These are phyloP conservation scores for Arachnomyces sp. DNA, from an alignment of 2,329 filamentous ascomycete species.

Conservation along the genomic window DNA sequence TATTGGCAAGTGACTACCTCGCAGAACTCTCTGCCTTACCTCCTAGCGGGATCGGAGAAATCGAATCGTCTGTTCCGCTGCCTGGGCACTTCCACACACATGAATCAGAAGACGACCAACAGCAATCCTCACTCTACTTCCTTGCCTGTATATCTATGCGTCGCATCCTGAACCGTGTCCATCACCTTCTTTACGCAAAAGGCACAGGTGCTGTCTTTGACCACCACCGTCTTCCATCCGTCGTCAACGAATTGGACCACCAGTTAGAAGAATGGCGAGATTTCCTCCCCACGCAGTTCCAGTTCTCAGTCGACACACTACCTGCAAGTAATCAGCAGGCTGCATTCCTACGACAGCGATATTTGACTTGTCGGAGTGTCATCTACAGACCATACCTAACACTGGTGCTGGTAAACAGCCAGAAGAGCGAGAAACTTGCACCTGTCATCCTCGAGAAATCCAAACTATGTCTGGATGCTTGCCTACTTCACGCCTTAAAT, in stretches of 20 bases:
- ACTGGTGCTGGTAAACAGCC: slow-evolving; percentile 39
- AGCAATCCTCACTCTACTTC: slow-evolving; percentile 46
- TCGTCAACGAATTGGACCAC: slow-evolving; percentile 33
- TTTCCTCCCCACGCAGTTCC: slow-evolving; percentile 21
- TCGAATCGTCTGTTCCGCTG: slow-evolving; percentile 44
- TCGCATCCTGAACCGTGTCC: slow-evolving; percentile 18
- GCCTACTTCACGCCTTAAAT: slow-evolving; percentile 43
- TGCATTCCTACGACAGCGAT: slow-evolving; percentile 44
- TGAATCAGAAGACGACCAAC: slow-evolving; percentile 28
- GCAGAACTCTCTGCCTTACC: slow-evolving; percentile 46
- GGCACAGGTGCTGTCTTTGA: slow-evolving; percentile 40
- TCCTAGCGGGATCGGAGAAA: slow-evolving; percentile 43
- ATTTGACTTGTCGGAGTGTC: slow-evolving; percentile 45
- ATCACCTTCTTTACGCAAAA: slow-evolving; percentile 39
- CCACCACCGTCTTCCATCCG: slow-evolving; percentile 38
- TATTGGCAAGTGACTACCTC: slow-evolving; percentile 39
- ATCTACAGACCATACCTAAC: slow-evolving; percentile 47
- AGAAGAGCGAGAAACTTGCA: slow-evolving; percentile 18
- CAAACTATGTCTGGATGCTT: slow-evolving; percentile 41
- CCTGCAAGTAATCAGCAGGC: slow-evolving; percentile 34
- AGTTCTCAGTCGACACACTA: slow-evolving; percentile 26
- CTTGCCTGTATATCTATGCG: slow-evolving; percentile 42
- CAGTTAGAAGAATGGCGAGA: slow-evolving; percentile 30
- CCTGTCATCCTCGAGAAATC: slow-evolving; percentile 35
- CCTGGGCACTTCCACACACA: slow-evolving; percentile 43